A percentile compares a stretch with the other conserved stretches of the same genome.
Conservation (phyloP, 139 green algal species). For the Coccomyxa sp. region DNA sequence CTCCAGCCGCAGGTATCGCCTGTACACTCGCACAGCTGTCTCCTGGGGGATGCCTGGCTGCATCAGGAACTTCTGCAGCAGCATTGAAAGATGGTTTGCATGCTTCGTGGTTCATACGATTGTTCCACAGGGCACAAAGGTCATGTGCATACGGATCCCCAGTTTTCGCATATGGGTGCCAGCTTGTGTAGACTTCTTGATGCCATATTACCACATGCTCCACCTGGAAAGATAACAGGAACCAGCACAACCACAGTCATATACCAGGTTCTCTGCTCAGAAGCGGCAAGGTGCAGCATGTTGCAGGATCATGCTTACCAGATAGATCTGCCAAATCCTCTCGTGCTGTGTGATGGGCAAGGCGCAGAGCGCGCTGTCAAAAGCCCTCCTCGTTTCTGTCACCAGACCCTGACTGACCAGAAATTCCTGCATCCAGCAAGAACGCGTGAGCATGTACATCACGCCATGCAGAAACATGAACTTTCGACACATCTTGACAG, state of each 20-base stretch:
- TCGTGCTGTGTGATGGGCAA: slow-evolving; percentile 98
- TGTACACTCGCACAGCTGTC: slow-evolving; percentile 91
- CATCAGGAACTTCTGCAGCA: slow-evolving; percentile 67
- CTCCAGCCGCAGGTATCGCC: slow-evolving; percentile 96
- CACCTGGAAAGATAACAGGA: too few relatives aligned
- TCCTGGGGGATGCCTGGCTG: slow-evolving; percentile 78
- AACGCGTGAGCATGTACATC: background rate
- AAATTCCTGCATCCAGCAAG: background rate
- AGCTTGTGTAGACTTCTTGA: too few relatives aligned
- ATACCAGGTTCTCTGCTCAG: too few relatives aligned
- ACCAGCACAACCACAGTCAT: too few relatives aligned
- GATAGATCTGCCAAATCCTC: slow-evolving; percentile 90
- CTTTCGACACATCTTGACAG: background rate
- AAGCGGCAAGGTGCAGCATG: too few relatives aligned
- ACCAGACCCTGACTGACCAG: slow-evolving; percentile 55
- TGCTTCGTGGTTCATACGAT: too few relatives aligned
- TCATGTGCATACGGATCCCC: too few relatives aligned
- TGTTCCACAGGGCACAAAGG: too few relatives aligned
- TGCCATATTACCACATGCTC: too few relatives aligned
- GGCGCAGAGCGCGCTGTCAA: slow-evolving; percentile 86
- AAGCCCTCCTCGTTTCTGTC: slow-evolving; percentile 72
- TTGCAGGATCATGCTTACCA: too few relatives aligned
- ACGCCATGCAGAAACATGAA: background rate
- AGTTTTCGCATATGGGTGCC: too few relatives aligned
- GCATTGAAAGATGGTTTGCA: too few relatives aligned